Evolutionary conservation across 306 rosid species (phyloP).

Genomic region (Rosa multiflora): DNA sequence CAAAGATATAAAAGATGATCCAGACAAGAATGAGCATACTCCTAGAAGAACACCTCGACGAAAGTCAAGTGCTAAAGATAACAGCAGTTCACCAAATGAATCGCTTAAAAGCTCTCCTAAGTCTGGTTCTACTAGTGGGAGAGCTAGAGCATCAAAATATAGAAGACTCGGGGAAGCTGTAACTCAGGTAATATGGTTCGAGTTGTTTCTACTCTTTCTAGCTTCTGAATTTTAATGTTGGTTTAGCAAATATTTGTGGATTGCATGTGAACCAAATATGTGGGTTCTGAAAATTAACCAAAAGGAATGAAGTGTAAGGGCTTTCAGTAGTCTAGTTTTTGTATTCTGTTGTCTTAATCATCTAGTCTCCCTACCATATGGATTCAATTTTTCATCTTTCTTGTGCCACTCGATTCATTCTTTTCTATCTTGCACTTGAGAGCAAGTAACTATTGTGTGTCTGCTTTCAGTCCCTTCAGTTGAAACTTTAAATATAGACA

Average conservation of each 20-base stretch:
- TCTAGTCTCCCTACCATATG: neutral
- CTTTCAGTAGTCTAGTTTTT: neutral
- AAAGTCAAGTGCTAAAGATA: conserved; percentile 39
- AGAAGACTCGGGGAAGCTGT: conserved; percentile 67
- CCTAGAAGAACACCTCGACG: conserved; percentile 40
- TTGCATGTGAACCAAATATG: neutral
- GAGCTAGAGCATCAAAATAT: conserved; percentile 41
- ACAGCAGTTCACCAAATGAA: conserved; percentile 40
- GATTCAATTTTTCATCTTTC: neutral
- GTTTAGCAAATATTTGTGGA: neutral
- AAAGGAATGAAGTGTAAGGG: neutral
- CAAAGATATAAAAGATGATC: conserved; percentile 22
- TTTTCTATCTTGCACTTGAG: neutral
- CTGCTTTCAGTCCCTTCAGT: neutral
- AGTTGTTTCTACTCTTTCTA: conserved; percentile 12
- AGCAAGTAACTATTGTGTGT: neutral
- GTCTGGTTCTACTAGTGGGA: conserved; percentile 45
- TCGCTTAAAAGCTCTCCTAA: conserved; percentile 39
- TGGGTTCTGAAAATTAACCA: neutral
- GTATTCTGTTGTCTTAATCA: neutral
- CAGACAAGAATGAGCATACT: conserved; percentile 26
- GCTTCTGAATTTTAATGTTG: conserved; percentile 19
- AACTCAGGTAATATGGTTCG: conserved; percentile 59
- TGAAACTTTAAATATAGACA: neutral
- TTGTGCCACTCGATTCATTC: neutral